Percentiles rank a stretch among this genome's conserved stretches.
These are phyloP conservation scores for Rhodotorula sp. DNA, from an alignment of 1,284 basidiomycete species.

Conservation along the genomic window DNA sequence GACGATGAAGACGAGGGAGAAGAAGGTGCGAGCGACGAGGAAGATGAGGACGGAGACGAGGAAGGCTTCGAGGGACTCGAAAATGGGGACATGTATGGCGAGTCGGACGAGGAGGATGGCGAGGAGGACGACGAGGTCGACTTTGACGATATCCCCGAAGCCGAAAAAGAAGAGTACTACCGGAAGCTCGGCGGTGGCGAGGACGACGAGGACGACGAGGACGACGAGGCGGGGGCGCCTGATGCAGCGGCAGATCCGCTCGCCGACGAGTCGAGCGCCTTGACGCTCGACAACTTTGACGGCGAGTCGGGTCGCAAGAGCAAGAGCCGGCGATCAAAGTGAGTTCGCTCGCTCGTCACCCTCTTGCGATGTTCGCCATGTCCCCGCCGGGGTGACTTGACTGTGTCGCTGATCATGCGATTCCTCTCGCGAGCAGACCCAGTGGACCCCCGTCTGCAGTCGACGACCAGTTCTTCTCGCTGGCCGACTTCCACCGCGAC, in stretches of 20 bases:
- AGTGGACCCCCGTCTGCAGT: slow-evolving; percentile 50
- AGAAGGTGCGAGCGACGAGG: slow-evolving; percentile 41
- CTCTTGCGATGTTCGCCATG: not conserved
- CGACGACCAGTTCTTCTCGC: slow-evolving; percentile 92
- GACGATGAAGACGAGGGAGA: slow-evolving; percentile 44
- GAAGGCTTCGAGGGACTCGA: slow-evolving; percentile 34
- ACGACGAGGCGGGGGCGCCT: slow-evolving; percentile 31
- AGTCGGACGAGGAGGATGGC: not conserved
- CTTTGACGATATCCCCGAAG: not conserved
- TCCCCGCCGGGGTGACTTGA: too few species aligned
- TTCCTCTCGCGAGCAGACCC: not conserved
- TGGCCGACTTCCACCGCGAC: slow-evolving; percentile 83
- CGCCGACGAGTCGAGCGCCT: slow-evolving; percentile 16
- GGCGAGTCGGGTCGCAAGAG: slow-evolving; percentile 12
- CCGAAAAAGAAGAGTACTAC: slow-evolving; percentile 53
- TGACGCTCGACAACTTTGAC: slow-evolving; percentile 41
- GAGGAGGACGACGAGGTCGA: slow-evolving; percentile 51
- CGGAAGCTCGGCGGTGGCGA: slow-evolving; percentile 50
- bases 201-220: slow-evolving; percentile 46
- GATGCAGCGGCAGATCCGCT: slow-evolving; percentile 21
- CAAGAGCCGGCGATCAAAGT: not conserved
- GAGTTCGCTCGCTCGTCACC: slow-evolving; percentile 9
- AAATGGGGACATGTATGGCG: not conserved
- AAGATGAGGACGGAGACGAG: slow-evolving; percentile 40
- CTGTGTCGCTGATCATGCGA: not conserved